Base-by-base conservation (phyloP, 495 filamentous ascomycete genomes). In the Evernia prunastri region DNA sequence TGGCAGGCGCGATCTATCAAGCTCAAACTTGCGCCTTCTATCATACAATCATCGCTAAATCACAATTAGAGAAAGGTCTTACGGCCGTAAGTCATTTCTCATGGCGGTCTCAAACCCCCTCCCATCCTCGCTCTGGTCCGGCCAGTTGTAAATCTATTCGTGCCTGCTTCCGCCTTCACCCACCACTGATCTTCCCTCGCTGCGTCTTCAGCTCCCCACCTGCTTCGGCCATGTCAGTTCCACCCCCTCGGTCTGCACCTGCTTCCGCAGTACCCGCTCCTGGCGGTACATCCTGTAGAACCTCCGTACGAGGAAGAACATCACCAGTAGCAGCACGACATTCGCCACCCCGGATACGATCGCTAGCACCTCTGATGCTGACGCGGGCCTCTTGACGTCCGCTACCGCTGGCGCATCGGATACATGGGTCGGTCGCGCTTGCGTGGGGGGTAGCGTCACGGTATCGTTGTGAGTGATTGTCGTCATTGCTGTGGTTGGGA, bases 221-320 rank as follows among this genome's bases (percentile, higher is more conserved):
- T 20, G 29, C 56, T 59, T 12, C 33, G 6, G 23, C 20, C 18
- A 36, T 25, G 12, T 37, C 56, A 59, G 11, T 10, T 59, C 56
- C 12, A 39, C 39, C n/a, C 56, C 56, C 56, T 59, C 56, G 23
- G 36, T 39, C 56, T 59, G 56, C 3, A 59, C 0, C 56, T 59
- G 56, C 39, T 59, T 59, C 35, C 56, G 20, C 56, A 59, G 39
- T 15, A 59, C 56, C 0, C 56, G 33, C 39, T 59, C 56, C 35
- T 29, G 35, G 20, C 56, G 35, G 17, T 59, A 59, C 56, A 59
- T 59, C 23, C 35, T 23, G 29, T 59, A 59, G 29, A 59, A 59
- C 35, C 56, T 23, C 0, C 56, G 20, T 20, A 59, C 56, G 5
- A 40, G 25, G 12, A 37, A 39, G 4, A 59, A 42, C 56, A 37